Evolutionary conservation across 1,284 basidiomycete genomes (phyloP).

Genomic region (Gomphus bonarii): DNA sequence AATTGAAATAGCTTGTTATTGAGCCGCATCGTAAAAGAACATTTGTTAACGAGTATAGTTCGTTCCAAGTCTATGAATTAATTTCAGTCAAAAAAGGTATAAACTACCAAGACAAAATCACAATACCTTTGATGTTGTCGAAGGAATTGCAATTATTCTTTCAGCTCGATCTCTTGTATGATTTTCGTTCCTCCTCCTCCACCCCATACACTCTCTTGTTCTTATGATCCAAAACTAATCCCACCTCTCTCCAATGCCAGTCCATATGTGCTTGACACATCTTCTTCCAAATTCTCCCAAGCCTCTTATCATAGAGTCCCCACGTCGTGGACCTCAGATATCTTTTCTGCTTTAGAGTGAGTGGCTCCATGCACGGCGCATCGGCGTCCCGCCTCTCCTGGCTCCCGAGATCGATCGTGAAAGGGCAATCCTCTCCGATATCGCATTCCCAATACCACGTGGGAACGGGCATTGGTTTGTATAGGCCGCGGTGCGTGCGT

Average conservation of each 20-base stretch:
- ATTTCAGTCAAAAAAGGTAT: too few relatives aligned
- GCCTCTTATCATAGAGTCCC: not conserved
- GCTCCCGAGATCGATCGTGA: constrained; percentile 5
- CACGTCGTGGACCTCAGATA: not conserved
- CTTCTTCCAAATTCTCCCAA: constrained; percentile 7
- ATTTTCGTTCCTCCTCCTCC: not conserved
- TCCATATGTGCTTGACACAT: constrained; percentile 10
- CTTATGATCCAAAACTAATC: constrained; percentile 1
- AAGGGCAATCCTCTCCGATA: not conserved
- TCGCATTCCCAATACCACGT: constrained; percentile 7
- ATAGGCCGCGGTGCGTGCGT: not conserved
- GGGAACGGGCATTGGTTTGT: constrained; percentile 2
- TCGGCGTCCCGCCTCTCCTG: not conserved
- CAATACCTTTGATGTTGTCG: too few relatives aligned
- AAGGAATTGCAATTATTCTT: too few relatives aligned
- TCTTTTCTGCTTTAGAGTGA: not conserved
- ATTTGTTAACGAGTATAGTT: not conserved
- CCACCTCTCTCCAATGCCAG: constrained; percentile 7
- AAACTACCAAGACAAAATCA: too few relatives aligned
- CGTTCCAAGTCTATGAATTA: not conserved
- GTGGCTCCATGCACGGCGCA: constrained; percentile 2
- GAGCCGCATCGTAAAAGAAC: not conserved
- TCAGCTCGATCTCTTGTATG: too few relatives aligned
- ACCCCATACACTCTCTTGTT: not conserved
- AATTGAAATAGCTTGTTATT: not conserved